A percentile compares a stretch with the other conserved stretches of the same genome.
Conservation (phyloP, 805 yeast genomes). For the Kazachstania psychrophila region DNA sequence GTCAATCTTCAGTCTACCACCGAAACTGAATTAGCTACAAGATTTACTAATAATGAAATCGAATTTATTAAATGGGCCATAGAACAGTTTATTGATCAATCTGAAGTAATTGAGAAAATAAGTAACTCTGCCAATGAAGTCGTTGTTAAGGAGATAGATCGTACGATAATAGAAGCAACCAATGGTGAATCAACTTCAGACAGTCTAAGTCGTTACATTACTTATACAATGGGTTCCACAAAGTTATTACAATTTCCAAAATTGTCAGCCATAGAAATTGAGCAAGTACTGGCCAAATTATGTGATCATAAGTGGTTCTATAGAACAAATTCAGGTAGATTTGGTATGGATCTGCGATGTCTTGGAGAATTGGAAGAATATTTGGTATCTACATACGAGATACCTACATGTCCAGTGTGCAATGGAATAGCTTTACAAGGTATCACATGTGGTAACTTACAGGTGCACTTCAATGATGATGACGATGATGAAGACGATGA, state of each 20-base stretch:
- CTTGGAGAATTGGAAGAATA: constrained; percentile 22
- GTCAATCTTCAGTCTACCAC: constrained; percentile 17
- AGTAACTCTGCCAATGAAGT: background rate
- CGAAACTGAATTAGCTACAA: constrained; percentile 25
- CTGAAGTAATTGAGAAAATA: background rate
- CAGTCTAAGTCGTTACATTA: constrained; percentile 6
- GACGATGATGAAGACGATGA: background rate
- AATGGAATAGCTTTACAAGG: constrained; percentile 19
- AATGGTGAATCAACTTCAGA: constrained; percentile 2
- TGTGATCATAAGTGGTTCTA: constrained; percentile 25
- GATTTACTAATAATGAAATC: constrained; percentile 20
- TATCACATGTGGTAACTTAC: constrained; percentile 15
- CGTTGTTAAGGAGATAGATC: constrained; percentile 13
- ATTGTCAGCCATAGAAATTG: constrained; percentile 16
- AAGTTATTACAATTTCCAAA: constrained; percentile 12
- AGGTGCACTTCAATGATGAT: background rate
- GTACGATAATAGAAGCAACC: constrained; percentile 6
- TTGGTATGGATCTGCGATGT: constrained; percentile 21
- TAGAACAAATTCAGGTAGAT: constrained; percentile 15
- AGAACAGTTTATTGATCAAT: constrained; percentile 8
- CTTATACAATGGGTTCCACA: constrained; percentile 17
- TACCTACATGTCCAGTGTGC: constrained; percentile 19
- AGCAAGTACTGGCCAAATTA: constrained; percentile 13
- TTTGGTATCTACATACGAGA: constrained; percentile 11
- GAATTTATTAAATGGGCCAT: constrained; percentile 24